These are phyloP conservation scores for Penicillium frequentans DNA, from an alignment of 2,329 filamentous ascomycete genomes.

Conservation along the genomic window DNA sequence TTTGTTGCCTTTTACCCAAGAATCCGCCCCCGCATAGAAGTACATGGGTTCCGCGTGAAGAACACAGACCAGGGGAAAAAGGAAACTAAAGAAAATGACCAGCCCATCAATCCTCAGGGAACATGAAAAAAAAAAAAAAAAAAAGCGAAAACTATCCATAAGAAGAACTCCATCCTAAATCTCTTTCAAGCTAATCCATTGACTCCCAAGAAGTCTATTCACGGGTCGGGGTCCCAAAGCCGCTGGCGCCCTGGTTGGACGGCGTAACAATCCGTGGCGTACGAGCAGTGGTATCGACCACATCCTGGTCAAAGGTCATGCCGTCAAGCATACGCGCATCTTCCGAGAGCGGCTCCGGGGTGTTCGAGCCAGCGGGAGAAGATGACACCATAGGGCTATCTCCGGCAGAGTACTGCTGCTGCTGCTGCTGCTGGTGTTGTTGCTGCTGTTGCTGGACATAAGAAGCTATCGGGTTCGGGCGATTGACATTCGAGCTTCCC, in stretches of 20 bases:
- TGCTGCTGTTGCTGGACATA: constrained; percentile 30
- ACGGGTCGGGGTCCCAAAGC: constrained; percentile 14
- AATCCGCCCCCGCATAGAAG: constrained; percentile 9
- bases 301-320: constrained; percentile 61
- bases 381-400: constrained; percentile 44
- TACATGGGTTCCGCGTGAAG: constrained; percentile 1
- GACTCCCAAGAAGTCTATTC: constrained; percentile 18
- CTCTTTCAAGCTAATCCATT: constrained; percentile 5
- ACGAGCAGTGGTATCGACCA: constrained; percentile 65
- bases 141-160: constrained; percentile 9
- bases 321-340: constrained; percentile 69
- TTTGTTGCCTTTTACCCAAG: not conserved
- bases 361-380: constrained; percentile 36
- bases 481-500: constrained; percentile 37
- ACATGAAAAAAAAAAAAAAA: constrained; percentile 4
- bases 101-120: not conserved
- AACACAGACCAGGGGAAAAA: not conserved
- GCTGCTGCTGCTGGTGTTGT: constrained; percentile 21
- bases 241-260: constrained; percentile 13
- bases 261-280: constrained; percentile 54
- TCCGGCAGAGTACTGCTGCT: constrained; percentile 23
- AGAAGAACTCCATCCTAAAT: constrained; percentile 13
- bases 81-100: constrained; percentile 9
- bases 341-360: constrained; percentile 40
- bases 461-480: constrained; percentile 28